phyloP scores from a whole-genome alignment of 176 grass and related monocot genomes.

The Chrysopogon serrulatus region DNA sequence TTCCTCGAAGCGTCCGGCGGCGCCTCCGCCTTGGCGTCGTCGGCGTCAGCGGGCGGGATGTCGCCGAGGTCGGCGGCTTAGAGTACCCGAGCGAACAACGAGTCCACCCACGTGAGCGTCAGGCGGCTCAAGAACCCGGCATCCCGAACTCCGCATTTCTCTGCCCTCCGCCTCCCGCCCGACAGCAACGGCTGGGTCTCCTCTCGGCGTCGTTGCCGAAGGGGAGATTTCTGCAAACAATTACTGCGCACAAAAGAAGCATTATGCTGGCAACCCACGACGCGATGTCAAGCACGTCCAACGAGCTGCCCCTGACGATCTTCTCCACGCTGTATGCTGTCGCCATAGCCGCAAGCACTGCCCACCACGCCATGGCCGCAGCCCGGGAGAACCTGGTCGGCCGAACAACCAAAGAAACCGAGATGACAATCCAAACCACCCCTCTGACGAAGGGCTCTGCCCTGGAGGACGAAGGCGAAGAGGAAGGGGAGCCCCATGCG shows the following conservation, averaged over 20 bases:
- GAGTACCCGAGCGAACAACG: constrained; percentile 58
- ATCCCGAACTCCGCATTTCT: constrained; percentile 25
- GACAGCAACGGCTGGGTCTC: constrained; percentile 41
- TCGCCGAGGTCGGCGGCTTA: constrained; percentile 48
- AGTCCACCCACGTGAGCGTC: constrained; percentile 69
- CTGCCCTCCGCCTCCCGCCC: neutral
- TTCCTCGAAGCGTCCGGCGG: constrained; percentile 36
- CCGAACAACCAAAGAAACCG: constrained; percentile 37
- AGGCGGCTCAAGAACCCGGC: constrained; percentile 55
- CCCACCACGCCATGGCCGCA: constrained; percentile 46
- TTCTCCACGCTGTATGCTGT: constrained; percentile 44
- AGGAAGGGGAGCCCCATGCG: constrained; percentile 2
- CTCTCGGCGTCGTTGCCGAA: neutral
- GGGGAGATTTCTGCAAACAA: neutral
- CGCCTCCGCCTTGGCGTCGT: constrained; percentile 59
- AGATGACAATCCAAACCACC: constrained; percentile 40
- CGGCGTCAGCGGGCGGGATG: constrained; percentile 58
- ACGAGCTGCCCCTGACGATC: neutral
- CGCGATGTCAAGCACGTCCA: constrained; percentile 37
- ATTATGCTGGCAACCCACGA: constrained; percentile 39
- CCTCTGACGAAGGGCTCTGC: constrained; percentile 21
- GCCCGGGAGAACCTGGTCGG: constrained; percentile 30
- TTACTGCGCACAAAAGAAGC: constrained; percentile 32
- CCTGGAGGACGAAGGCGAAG: neutral
- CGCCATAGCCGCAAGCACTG: constrained; percentile 25